A percentile compares a stretch with the other conserved stretches of the same genome.
These are phyloP conservation scores for Saccharum hybrid DNA, from an alignment of 202 grass and related monocot genomes.

Conservation along the genomic window DNA sequence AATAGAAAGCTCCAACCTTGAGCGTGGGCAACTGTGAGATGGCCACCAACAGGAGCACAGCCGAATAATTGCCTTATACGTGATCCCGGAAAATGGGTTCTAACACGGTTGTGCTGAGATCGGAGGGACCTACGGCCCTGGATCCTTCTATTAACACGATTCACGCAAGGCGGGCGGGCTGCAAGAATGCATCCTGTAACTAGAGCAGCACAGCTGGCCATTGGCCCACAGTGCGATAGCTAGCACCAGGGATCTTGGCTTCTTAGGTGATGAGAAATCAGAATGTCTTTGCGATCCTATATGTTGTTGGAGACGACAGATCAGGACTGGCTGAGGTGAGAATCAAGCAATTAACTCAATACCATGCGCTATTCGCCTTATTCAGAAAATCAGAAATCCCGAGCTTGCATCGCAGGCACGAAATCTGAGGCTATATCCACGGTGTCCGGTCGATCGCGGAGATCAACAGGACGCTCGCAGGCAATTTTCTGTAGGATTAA, in stretches of 20 bases:
- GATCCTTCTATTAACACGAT: not conserved
- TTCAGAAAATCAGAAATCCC: not conserved
- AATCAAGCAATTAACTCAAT: not conserved
- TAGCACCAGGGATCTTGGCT: not conserved
- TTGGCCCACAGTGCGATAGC: not conserved
- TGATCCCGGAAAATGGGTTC: not conserved
- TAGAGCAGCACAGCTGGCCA: constrained; percentile 25
- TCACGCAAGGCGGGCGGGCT: not conserved
- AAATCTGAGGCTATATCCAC: not conserved
- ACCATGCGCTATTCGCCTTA: not conserved
- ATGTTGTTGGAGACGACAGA: constrained; percentile 1
- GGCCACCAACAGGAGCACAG: not conserved
- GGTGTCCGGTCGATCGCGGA: not conserved
- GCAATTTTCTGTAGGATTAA: not conserved
- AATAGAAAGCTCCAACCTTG: constrained; percentile 36
- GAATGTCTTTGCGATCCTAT: constrained; percentile 25
- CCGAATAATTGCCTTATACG: not conserved
- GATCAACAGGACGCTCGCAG: not conserved
- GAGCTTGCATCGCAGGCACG: not conserved
- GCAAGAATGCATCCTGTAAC: not conserved
- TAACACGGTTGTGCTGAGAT: not conserved
- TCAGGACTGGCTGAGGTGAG: not conserved
- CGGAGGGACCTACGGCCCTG: constrained; percentile 6
- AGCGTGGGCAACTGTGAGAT: constrained; percentile 4
- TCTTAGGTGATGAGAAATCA: constrained; percentile 1